Base-by-base conservation (phyloP, 202 grass and related monocot species). In the Saccharum hybrid region DNA sequence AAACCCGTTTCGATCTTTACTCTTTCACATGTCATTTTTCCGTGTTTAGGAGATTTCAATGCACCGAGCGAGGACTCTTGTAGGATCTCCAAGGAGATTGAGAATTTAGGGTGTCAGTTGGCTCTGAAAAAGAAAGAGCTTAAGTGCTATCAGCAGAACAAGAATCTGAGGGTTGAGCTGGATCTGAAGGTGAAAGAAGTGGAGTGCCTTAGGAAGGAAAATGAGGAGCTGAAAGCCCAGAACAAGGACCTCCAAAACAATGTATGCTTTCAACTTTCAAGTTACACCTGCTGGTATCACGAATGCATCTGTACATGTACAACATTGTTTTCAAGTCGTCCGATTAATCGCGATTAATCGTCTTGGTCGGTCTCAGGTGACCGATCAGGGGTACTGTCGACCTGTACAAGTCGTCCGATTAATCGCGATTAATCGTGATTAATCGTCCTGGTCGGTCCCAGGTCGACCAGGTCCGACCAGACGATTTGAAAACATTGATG, bases 11-110 rank as follows among this genome's bases (percentile, higher is more conserved):
- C 1, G 31, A 66, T 66, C 33, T 7, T 33, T 14, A 16, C 5
- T 36, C 30, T 12, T 34, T 66, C 13, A 18, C 63, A 66, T 37
- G 31, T 66, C 14, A 36, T 37, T 37, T 36, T 36, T 37, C 33
- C 7, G 14, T 66, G 14, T 37, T 14, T 6, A 37, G 31, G 3
- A 66, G 31, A 66, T 63, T 28, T 28, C 8, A 19, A 63, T 71
- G 42, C 14, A 7, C 1, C 68, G 5, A 8, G 0, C 22, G 40
- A 46, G 21, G 74, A 30, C 9, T 63, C 74, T 43, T 23, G 1
- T 22, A 43, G 74, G 57, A 63, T 72, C 18, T 63, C 74, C 9
- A 30, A 18, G 74, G 74, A 77, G n/a, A 77, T 77, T 28, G 57
- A 77, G 7, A 30, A 42, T 22, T 39, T 77, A 28, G 45, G 14